Evolutionary conservation across 192 early-diverging fungal species (phyloP).

Genomic region (Polychytrium aggregatum): DNA sequence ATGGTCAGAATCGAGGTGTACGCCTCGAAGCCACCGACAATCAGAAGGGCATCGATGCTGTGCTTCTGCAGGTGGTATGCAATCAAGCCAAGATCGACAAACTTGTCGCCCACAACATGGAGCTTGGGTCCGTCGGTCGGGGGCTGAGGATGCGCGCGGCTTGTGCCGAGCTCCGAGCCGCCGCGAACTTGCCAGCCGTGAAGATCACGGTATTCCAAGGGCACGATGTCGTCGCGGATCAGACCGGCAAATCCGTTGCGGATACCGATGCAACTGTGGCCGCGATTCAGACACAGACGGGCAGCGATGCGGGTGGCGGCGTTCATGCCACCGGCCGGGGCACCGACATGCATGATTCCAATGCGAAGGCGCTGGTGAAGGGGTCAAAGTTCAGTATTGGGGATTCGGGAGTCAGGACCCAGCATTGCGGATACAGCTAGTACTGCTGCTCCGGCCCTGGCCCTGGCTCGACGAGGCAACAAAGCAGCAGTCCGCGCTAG

Average conservation of each 20-base stretch:
- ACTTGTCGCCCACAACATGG: slow-evolving; percentile 13
- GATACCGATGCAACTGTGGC: slow-evolving; percentile 78
- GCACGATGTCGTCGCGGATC: slow-evolving; percentile 65
- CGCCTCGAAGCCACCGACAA: slow-evolving; percentile 96
- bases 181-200: slow-evolving; percentile 86
- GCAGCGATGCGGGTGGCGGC: slow-evolving; percentile 82
- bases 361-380: slow-evolving; percentile 55
- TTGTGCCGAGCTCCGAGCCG: slow-evolving; percentile 89
- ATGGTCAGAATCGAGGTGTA: slow-evolving; percentile 69
- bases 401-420: background rate
- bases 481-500: slow-evolving; percentile 23
- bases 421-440: background rate
- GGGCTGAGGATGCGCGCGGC: slow-evolving; percentile 75
- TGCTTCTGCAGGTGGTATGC: slow-evolving; percentile 87
- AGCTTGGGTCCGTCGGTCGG: slow-evolving; percentile 30
- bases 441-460: slow-evolving; percentile 11
- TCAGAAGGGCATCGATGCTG: slow-evolving; percentile 77
- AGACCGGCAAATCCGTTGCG: slow-evolving; percentile 89
- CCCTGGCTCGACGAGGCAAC: slow-evolving; percentile 15
- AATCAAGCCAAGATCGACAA: slow-evolving; percentile 71
- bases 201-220: slow-evolving; percentile 71
- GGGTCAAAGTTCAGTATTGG: background rate
- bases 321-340: slow-evolving; percentile 97
- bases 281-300: slow-evolving; percentile 73
- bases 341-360: slow-evolving; percentile 86